Evolutionary conservation across 1,284 basidiomycete species (phyloP).

Genomic region (Sporisorium iseilematis-ciliati): DNA sequence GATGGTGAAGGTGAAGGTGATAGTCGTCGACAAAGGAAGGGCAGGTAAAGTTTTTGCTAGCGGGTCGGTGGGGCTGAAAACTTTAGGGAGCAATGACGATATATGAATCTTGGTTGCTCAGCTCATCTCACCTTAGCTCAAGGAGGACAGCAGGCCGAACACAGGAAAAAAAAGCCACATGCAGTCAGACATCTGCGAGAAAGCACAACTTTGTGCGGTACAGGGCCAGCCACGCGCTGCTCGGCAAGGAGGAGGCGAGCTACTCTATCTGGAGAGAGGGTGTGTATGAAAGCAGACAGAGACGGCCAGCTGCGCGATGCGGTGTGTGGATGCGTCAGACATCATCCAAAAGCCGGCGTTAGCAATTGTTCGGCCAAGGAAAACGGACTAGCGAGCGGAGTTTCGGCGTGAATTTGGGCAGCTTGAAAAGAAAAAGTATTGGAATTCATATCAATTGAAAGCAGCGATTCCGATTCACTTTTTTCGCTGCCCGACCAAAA

Average conservation of each 20-base stretch:
- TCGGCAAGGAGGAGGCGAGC: neutral
- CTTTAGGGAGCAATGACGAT: neutral
- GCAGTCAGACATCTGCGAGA: neutral
- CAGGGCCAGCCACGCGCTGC: conserved; percentile 6
- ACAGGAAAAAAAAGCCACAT: too few species aligned
- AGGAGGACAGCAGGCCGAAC: neutral
- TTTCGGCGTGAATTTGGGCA: neutral
- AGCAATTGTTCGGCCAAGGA: neutral
- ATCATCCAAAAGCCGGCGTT: conserved; percentile 2
- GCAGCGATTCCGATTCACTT: neutral
- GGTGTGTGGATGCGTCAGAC: neutral
- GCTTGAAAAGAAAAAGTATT: neutral
- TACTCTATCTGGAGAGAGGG: neutral
- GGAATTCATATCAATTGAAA: neutral
- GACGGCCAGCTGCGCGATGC: too few species aligned
- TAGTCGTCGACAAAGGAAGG: neutral
- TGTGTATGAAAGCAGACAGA: too few species aligned
- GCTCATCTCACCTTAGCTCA: neutral
- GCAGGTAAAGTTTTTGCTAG: neutral
- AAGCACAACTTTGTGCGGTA: neutral
- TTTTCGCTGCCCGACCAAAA: too few species aligned
- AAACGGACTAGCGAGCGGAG: conserved; percentile 2
- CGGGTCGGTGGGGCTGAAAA: neutral
- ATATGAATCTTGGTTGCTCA: conserved; percentile 1
- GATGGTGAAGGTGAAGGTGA: neutral